A percentile compares a stretch with the other conserved stretches of the same genome.
Conservation (phyloP, 2,329 filamentous ascomycete species). For the Aspergillus viridinutans region DNA sequence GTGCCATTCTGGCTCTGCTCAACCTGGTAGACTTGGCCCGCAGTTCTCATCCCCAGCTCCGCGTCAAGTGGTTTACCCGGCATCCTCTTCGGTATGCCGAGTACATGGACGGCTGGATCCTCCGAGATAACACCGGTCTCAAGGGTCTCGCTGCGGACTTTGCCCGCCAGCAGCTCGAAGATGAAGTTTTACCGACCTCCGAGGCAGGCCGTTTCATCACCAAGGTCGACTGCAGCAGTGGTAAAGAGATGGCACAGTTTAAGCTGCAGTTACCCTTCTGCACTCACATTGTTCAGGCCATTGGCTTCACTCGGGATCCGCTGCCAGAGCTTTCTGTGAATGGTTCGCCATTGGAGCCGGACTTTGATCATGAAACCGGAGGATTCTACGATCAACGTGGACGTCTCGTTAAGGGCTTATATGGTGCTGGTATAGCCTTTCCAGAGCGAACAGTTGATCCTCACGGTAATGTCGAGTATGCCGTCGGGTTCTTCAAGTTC, state of each 20-base stretch:
- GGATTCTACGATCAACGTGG: slow-evolving; percentile 46
- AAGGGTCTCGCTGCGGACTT: slow-evolving; percentile 60
- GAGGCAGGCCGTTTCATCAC: slow-evolving; percentile 46
- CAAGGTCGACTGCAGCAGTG: slow-evolving; percentile 44
- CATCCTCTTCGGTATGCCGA: slow-evolving; percentile 58
- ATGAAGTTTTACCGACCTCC: slow-evolving; percentile 43
- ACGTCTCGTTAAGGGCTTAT: slow-evolving; percentile 48
- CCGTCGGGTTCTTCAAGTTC: slow-evolving; percentile 63
- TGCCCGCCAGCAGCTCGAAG: slow-evolving; percentile 57
- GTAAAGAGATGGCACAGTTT: slow-evolving; percentile 45
- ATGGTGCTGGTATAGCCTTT: slow-evolving; percentile 61
- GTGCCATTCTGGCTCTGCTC: slow-evolving; percentile 58
- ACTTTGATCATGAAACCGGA: slow-evolving; percentile 36
- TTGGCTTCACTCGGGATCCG: slow-evolving; percentile 53
- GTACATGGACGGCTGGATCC: slow-evolving; percentile 60
- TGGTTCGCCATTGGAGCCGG: slow-evolving; percentile 21
- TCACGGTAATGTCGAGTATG: slow-evolving; percentile 57
- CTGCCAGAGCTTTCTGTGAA: slow-evolving; percentile 46
- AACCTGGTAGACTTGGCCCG: slow-evolving; percentile 55
- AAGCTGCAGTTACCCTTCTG: slow-evolving; percentile 46
- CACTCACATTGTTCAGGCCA: slow-evolving; percentile 54
- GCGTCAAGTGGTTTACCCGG: slow-evolving; percentile 61
- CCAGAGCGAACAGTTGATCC: slow-evolving; percentile 60
- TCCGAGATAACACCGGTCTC: slow-evolving; percentile 62
- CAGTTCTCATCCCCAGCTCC: slow-evolving; percentile 50